Conservation (phyloP, 176 grass and related monocot genomes). For the Musa beccarii region DNA sequence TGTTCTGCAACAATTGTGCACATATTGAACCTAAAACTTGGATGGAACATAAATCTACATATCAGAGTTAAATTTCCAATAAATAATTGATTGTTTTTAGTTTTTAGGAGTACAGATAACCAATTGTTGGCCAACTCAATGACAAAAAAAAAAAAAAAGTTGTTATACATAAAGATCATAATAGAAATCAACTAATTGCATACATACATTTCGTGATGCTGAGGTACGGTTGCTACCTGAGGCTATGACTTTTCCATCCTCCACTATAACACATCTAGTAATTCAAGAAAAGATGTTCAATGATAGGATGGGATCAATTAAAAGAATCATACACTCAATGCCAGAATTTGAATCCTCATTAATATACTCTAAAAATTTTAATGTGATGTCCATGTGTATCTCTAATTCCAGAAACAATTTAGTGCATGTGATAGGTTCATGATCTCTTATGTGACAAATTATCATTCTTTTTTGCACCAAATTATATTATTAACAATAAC, state of each 20-base stretch:
- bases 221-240: slow-evolving; percentile 73
- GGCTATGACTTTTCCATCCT: slow-evolving; percentile 62
- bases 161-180: neutral
- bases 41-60: neutral
- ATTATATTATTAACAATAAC: neutral
- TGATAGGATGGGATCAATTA: too few relatives aligned
- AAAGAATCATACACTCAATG: too few relatives aligned
- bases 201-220: slow-evolving; percentile 60
- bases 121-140: neutral
- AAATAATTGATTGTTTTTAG: neutral
- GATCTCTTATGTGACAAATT: neutral
- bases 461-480: too few relatives aligned
- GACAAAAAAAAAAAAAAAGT: neutral
- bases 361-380: too few relatives aligned
- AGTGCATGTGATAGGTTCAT: neutral
- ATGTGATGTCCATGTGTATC: too few relatives aligned
- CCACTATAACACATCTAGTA: slow-evolving; percentile 74
- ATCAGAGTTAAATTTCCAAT: neutral
- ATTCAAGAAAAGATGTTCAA: neutral
- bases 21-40: neutral
- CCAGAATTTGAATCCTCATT: too few relatives aligned
- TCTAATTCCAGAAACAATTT: too few relatives aligned
- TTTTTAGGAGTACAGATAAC: neutral
- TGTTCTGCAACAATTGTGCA: neutral
- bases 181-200: neutral